Conservation (phyloP, 2,329 filamentous ascomycete species). For the Chaetothyriales sp. region DNA sequence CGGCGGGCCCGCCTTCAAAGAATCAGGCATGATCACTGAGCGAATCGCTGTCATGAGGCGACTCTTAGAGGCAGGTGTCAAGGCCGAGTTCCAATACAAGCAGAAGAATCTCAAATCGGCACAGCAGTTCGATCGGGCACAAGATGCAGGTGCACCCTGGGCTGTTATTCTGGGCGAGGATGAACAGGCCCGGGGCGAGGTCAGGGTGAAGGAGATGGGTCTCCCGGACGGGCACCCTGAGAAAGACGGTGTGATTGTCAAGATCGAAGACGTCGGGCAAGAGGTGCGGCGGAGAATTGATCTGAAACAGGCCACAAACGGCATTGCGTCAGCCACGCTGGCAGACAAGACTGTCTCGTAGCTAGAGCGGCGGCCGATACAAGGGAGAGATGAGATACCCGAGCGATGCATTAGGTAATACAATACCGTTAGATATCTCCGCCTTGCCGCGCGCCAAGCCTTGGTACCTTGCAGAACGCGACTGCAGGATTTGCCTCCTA, state of each 20-base stretch:
- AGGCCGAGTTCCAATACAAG: conserved; percentile 82
- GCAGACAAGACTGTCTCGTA: not conserved
- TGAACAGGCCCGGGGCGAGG: conserved; percentile 66
- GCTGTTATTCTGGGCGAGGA: conserved; percentile 84
- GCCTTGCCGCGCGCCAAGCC: not conserved
- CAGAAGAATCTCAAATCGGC: conserved; percentile 60
- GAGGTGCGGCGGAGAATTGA: not conserved
- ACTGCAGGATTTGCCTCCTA: not conserved
- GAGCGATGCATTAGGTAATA: not conserved
- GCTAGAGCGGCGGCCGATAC: not conserved
- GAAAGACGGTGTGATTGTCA: conserved; percentile 70
- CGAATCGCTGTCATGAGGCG: conserved; percentile 63
- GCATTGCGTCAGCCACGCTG: not conserved
- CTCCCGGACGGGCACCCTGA: conserved; percentile 70
- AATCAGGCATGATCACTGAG: conserved; percentile 59
- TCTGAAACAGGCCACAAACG: not conserved
- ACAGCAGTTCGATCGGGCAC: conserved; percentile 82
- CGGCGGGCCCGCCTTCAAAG: conserved; percentile 52
- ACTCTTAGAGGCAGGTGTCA: conserved; percentile 79
- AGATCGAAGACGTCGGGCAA: conserved; percentile 26
- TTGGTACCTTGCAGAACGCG: not conserved
- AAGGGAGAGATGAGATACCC: not conserved
- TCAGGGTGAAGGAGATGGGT: conserved; percentile 76
- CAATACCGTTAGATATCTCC: not conserved
- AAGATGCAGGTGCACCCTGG: conserved; percentile 63